Evolutionary conservation across 192 early-diverging fungal species (phyloP).

Genomic region (Radiomyces spectabilis): DNA sequence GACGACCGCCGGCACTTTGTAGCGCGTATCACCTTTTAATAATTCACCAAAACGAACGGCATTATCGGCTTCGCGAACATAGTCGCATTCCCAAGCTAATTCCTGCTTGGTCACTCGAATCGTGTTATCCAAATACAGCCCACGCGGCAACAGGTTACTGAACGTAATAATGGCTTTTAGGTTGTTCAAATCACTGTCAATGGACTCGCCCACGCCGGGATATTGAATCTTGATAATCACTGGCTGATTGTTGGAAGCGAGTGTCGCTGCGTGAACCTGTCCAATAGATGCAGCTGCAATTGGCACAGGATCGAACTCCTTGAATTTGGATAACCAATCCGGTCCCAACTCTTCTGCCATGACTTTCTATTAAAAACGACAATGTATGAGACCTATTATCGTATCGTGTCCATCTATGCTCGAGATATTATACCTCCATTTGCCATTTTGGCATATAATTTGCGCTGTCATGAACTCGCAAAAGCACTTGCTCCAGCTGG

Average conservation of each 20-base stretch:
- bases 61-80: conserved; percentile 75
- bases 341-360: conserved; percentile 61
- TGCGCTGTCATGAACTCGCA: conserved; percentile 87
- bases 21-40: conserved; percentile 49
- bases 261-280: conserved; percentile 65
- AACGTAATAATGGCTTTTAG: conserved; percentile 72
- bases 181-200: conserved; percentile 84
- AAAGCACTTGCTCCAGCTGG: conserved; percentile 74
- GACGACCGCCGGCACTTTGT: conserved; percentile 70
- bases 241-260: conserved; percentile 30
- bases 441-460: conserved; percentile 93
- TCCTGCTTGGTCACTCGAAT: conserved; percentile 85
- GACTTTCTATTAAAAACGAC: conserved; percentile 34
- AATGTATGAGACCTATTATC: too few species aligned
- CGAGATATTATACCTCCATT: conserved; percentile 49
- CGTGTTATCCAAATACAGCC: conserved; percentile 95
- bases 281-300: conserved; percentile 92
- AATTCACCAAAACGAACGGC: conserved; percentile 62
- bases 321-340: conserved; percentile 65
- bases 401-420: background rate
- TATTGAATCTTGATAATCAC: conserved; percentile 97
- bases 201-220: conserved; percentile 83
- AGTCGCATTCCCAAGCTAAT: conserved; percentile 92
- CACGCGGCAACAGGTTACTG: conserved; percentile 80
- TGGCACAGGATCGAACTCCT: conserved; percentile 67